Evolutionary conservation across 2,329 filamentous ascomycete species (phyloP), one percentile per base, ranked within the genome.

Genomic region (Truncatella angustata): DNA sequence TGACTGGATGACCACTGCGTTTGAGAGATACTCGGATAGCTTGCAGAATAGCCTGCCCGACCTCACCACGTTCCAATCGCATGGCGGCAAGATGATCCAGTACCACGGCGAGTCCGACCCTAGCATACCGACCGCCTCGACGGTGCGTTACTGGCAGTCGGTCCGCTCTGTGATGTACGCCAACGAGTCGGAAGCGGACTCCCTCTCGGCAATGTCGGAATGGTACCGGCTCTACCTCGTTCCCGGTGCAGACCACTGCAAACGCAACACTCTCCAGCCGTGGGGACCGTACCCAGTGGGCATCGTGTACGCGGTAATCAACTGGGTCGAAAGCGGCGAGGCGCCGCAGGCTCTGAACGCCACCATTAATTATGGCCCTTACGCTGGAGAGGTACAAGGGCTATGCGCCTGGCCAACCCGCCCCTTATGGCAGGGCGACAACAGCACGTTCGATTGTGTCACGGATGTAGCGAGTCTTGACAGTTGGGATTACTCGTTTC

Each of bases 271-370:
- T 4, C 63, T 73, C 1, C 73, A 77, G 65, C 73, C 74, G n/a
- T 10, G 16, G 0, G 73, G 70, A 0, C 70, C 72, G 0, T 77
- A 70, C 58, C 75, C 73, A 0, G 75, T 82, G 55, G 83, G 83
- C 4, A 85, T 89, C 37, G 82, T 88, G 65, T 82, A 85, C 2
- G 88, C 84, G 2, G 82, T 84, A 16, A 88, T 90, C 62, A 83
- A 89, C 61, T 88, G 77, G 60, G 72, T 90, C 10, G 80, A 79
- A 57, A 88, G 87, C 56, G 86, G 65, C 14, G 56, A 67, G 21
- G 59, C 57, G 54, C 71, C 71, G 1, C 40, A 47, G 5, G 63
- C 62, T 2, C 66, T 74, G n/a, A 73, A 74, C 56, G 68, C 69
- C 10, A 73, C 70, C 9, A 60, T 68, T 10, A 55, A 60, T 4